Conservation (phyloP, 257 asterid species). For the Forsythia suspensa region DNA sequence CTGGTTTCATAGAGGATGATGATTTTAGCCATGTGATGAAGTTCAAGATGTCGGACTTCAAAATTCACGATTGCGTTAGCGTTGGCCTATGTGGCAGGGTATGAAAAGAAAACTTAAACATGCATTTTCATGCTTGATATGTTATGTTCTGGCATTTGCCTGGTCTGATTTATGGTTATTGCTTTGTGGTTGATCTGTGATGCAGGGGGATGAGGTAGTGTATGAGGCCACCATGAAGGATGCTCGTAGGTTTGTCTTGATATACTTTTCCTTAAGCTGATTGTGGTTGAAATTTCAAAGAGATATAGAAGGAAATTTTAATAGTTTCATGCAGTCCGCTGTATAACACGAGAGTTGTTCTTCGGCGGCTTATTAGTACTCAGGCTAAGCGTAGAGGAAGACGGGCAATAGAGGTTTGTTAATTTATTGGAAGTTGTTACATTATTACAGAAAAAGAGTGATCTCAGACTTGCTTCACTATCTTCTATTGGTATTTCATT, state of each 20-base stretch:
- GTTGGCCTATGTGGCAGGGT: slow-evolving; percentile 82
- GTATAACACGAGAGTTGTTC: slow-evolving; percentile 74
- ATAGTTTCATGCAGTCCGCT: slow-evolving; percentile 67
- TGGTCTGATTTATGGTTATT: slow-evolving; percentile 9
- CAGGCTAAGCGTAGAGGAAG: slow-evolving; percentile 93
- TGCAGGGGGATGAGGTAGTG: slow-evolving; percentile 80
- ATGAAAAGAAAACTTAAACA: slow-evolving; percentile 9
- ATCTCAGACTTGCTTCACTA: slow-evolving; percentile 18
- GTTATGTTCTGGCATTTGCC: background rate
- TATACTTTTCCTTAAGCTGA: slow-evolving; percentile 9
- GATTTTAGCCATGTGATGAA: slow-evolving; percentile 83
- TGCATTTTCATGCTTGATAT: background rate
- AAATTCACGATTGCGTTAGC: slow-evolving; percentile 71
- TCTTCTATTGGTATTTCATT: slow-evolving; percentile 21
- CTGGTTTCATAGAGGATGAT: slow-evolving; percentile 40
- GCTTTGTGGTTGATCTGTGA: slow-evolving; percentile 13
- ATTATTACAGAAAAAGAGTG: background rate
- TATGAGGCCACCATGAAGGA: slow-evolving; percentile 85
- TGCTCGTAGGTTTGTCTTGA: slow-evolving; percentile 56
- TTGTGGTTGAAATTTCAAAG: slow-evolving; percentile 2
- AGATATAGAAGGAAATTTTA: background rate
- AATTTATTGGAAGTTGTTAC: background rate
- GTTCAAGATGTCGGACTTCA: slow-evolving; percentile 84
- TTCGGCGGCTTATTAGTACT: slow-evolving; percentile 55
- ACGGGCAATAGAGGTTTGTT: slow-evolving; percentile 84